Conservation (phyloP, 75 land plant species). For the Sequoia sempervirens region DNA sequence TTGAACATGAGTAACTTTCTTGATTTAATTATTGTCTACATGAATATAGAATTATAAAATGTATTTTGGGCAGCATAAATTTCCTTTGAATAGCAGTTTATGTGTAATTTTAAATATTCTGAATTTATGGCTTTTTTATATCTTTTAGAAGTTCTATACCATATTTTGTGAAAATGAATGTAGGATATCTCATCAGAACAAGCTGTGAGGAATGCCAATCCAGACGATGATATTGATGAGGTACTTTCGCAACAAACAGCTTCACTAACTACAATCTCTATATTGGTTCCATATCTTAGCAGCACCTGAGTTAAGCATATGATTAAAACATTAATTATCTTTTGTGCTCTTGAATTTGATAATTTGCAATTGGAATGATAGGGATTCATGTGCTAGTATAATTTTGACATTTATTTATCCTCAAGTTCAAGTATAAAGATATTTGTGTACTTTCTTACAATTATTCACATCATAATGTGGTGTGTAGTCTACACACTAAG, state of each 20-base stretch:
- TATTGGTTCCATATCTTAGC: neutral
- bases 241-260: neutral
- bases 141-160: neutral
- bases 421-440: neutral
- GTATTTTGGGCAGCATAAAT: neutral
- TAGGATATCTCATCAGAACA: neutral
- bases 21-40: neutral
- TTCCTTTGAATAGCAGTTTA: neutral
- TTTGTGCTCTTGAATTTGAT: neutral
- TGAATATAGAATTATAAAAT: neutral
- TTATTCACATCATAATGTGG: neutral
- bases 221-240: conserved; percentile 1
- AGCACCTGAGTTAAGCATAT: neutral
- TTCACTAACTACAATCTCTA: neutral
- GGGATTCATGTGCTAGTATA: neutral
- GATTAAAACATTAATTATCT: neutral
- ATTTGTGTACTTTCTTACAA: neutral
- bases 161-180: neutral
- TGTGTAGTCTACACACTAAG: neutral
- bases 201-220: neutral
- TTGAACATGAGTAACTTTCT: neutral
- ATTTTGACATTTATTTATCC: neutral
- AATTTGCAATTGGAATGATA: neutral
- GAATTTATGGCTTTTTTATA: neutral
- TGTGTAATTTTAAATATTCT: neutral